phyloP scores from a whole-genome alignment of 2,329 filamentous ascomycete genomes.

The Fusarium fracticaudum region DNA sequence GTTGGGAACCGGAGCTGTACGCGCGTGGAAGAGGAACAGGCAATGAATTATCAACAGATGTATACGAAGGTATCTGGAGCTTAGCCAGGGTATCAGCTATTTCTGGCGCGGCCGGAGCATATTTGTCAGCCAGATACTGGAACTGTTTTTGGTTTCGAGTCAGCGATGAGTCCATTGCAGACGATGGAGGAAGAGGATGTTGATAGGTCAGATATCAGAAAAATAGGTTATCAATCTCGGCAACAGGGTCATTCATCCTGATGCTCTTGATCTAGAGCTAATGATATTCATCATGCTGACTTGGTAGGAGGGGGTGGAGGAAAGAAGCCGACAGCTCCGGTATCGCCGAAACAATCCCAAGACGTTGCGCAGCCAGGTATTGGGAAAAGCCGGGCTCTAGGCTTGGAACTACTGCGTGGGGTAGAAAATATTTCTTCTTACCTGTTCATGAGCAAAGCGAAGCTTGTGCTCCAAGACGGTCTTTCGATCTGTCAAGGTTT shows the following conservation, averaged over 20 bases:
- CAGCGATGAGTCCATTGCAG: constrained; percentile 31
- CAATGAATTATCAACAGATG: constrained; percentile 58
- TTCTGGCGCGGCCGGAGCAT: constrained; percentile 71
- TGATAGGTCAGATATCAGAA: constrained; percentile 50
- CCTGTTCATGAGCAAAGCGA: constrained; percentile 73
- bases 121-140: constrained; percentile 72
- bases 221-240: constrained; percentile 68
- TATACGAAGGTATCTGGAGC: constrained; percentile 69
- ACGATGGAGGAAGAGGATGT: not conserved
- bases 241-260: constrained; percentile 56
- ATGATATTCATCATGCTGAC: constrained; percentile 57
- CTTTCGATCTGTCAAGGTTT: constrained; percentile 70
- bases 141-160: constrained; percentile 57
- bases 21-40: constrained; percentile 66
- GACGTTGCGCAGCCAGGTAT: constrained; percentile 12
- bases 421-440: constrained; percentile 54
- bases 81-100: constrained; percentile 74
- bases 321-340: constrained; percentile 29
- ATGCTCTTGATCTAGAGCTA: constrained; percentile 90
- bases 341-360: constrained; percentile 37
- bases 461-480: constrained; percentile 74
- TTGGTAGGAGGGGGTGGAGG: not conserved
- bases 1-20: constrained; percentile 51
- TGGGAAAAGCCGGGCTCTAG: constrained; percentile 19
- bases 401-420: not conserved